A percentile compares a stretch with the other conserved stretches of the same genome.
phyloP scores from a whole-genome alignment of 1,139 yeast genomes.

The Nematodospora anomalae region DNA sequence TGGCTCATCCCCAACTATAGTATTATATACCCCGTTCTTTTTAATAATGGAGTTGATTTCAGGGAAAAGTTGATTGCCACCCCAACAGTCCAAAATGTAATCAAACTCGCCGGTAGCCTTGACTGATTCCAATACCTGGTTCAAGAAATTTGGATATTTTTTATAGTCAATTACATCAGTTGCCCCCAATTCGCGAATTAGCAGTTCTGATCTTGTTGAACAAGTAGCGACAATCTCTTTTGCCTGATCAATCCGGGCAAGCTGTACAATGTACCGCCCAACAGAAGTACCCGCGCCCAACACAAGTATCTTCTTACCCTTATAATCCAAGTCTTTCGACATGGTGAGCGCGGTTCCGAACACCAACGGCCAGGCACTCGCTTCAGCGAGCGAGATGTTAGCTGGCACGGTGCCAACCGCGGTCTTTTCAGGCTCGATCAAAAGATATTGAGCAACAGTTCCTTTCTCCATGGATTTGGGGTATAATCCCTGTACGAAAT shows the following conservation, averaged over 20 bases:
- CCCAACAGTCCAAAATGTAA: slow-evolving; percentile 32
- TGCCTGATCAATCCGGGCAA: slow-evolving; percentile 51
- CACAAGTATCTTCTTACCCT: slow-evolving; percentile 44
- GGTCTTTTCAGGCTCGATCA: slow-evolving; percentile 42
- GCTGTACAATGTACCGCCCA: slow-evolving; percentile 60
- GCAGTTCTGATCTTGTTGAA: slow-evolving; percentile 32
- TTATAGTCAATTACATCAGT: slow-evolving; percentile 54
- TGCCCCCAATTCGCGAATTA: slow-evolving; percentile 52
- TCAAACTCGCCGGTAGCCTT: slow-evolving; percentile 26
- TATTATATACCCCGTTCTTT: slow-evolving; percentile 44
- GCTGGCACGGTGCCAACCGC: slow-evolving; percentile 49
- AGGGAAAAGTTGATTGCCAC: slow-evolving; percentile 26
- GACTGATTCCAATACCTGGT: slow-evolving; percentile 27
- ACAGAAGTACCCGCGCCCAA: slow-evolving; percentile 79
- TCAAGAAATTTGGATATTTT: slow-evolving; percentile 20
- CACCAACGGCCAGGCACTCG: slow-evolving; percentile 59
- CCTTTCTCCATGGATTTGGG: slow-evolving; percentile 50
- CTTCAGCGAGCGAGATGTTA: slow-evolving; percentile 48
- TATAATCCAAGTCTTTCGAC: slow-evolving; percentile 22
- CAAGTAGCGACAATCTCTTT: slow-evolving; percentile 46
- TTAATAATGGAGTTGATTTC: slow-evolving; percentile 28
- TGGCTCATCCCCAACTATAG: slow-evolving; percentile 44
- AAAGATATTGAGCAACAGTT: slow-evolving; percentile 43
- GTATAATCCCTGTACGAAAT: slow-evolving; percentile 60
- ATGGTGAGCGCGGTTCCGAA: slow-evolving; percentile 58